Evolutionary conservation across 345 rosid species (phyloP).

Genomic region (Excoecaria cochinchinensis): DNA sequence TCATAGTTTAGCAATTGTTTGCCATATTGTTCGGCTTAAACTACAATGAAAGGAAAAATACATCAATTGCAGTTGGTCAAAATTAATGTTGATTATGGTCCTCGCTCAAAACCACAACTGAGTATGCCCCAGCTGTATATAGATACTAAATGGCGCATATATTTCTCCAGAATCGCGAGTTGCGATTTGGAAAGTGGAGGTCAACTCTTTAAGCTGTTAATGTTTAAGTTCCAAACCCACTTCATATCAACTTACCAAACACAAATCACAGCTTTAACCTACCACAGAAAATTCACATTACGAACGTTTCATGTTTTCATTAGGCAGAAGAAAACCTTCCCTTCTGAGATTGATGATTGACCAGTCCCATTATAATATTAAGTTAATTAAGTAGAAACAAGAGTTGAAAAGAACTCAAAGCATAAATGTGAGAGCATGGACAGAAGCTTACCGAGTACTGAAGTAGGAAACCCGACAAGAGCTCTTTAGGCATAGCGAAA

Average conservation of each 20-base stretch:
- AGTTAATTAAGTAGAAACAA: not conserved
- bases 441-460: conserved; percentile 65
- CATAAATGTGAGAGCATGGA: not conserved
- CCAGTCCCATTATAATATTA: not conserved
- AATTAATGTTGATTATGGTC: not conserved
- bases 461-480: conserved; percentile 66
- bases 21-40: not conserved
- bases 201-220: not conserved
- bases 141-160: not conserved
- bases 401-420: not conserved
- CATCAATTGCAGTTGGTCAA: not conserved
- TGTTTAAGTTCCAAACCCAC: not conserved
- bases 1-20: not conserved
- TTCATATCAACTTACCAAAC: not conserved
- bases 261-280: not conserved
- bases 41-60: not conserved
- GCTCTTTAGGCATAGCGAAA: conserved; percentile 78
- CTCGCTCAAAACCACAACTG: not conserved
- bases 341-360: not conserved
- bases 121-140: not conserved
- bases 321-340: no score
- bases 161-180: not conserved
- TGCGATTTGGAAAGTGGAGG: not conserved
- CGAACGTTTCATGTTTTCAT: no score
- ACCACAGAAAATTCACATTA: not conserved